A percentile compares a stretch with the other conserved stretches of the same genome.
Evolutionary conservation across 2,329 filamentous ascomycete genomes (phyloP).

Genomic region (Alternaria burnsii): DNA sequence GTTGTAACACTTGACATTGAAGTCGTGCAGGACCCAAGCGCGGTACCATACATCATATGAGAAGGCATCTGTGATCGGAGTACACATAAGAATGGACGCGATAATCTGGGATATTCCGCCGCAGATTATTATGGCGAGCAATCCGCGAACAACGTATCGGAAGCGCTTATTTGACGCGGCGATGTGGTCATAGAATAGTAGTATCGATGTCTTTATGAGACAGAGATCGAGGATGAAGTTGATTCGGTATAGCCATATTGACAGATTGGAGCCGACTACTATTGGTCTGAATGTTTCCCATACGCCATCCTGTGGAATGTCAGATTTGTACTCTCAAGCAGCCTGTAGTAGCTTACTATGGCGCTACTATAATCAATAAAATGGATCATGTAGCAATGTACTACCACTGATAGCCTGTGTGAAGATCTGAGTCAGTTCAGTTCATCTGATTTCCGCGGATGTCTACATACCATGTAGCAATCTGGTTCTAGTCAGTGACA

Average conservation of each 20-base stretch:
- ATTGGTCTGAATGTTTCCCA: slow-evolving; percentile 19
- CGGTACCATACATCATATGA: slow-evolving; percentile 31
- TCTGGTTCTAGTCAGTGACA: slow-evolving; percentile 29
- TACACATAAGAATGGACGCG: slow-evolving; percentile 39
- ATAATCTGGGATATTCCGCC: slow-evolving; percentile 39
- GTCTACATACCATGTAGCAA: slow-evolving; percentile 32
- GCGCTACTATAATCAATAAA: slow-evolving; percentile 33
- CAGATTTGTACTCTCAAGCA: not conserved
- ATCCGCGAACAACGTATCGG: slow-evolving; percentile 29
- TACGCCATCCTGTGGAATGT: not conserved
- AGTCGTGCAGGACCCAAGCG: slow-evolving; percentile 25
- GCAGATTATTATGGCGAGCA: slow-evolving; percentile 34
- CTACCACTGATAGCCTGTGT: slow-evolving; percentile 29
- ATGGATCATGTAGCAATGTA: slow-evolving; percentile 39
- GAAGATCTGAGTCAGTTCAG: not conserved
- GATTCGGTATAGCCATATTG: slow-evolving; percentile 41
- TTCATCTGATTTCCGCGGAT: not conserved
- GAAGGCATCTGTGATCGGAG: slow-evolving; percentile 40
- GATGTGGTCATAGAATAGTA: slow-evolving; percentile 44
- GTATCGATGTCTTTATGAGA: slow-evolving; percentile 46
- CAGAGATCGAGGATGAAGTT: slow-evolving; percentile 40
- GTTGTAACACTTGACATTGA: slow-evolving; percentile 34
- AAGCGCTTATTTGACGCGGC: slow-evolving; percentile 39
- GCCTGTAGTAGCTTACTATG: slow-evolving; percentile 17
- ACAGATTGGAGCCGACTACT: slow-evolving; percentile 24